Base-by-base conservation (phyloP, 441 rosid genomes). In the Arabidopsis hybrid region DNA sequence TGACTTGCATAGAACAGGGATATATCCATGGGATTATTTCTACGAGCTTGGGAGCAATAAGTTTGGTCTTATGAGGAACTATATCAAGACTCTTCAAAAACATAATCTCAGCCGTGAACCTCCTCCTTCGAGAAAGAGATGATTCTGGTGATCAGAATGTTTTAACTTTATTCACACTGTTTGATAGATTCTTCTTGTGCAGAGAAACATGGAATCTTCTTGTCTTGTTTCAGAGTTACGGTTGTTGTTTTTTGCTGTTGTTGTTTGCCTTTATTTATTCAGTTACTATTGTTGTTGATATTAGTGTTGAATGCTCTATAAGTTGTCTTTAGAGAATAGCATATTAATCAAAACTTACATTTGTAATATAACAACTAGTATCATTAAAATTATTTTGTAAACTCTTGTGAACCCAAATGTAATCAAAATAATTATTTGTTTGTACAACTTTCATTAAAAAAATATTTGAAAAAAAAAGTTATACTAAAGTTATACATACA, bases 31-130 rank as follows among this genome's bases (percentile, higher is more conserved):
- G 98, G 97, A 91, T 50, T 93, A 84, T 77, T 87, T 91, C 78
- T 83, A 88, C 68, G 81, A 87, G 72, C 94, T 95, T 68, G 99
- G 98, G 52, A 87, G 72, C 79, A 91, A 86, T 67, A 93, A 95
- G 88, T 90, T 91, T 68, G 64, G 82, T 21, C 81, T 93, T 62
- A 90, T 91, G 92, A 89, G 91, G 81, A 79, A 78, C 56, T 95
- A 95, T 67, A 79, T 95, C 82, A 89, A 81, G 58, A 86, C 89
- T 2, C 81, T 95, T 62, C 87, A 81, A 80, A 95, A 85, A 84
- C 95, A 87, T 72, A 85, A 90, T 63, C 97, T 95, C 35, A 88
- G 91, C 83, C 92, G 99, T 56, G 97, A 95, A 83, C 98, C 95
- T 35, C 61, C 80, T 31, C 50, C 42, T 38, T 38, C 72, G 0